Conservation (phyloP, 1,284 basidiomycete species). For the Ceratobasidium sp. region DNA sequence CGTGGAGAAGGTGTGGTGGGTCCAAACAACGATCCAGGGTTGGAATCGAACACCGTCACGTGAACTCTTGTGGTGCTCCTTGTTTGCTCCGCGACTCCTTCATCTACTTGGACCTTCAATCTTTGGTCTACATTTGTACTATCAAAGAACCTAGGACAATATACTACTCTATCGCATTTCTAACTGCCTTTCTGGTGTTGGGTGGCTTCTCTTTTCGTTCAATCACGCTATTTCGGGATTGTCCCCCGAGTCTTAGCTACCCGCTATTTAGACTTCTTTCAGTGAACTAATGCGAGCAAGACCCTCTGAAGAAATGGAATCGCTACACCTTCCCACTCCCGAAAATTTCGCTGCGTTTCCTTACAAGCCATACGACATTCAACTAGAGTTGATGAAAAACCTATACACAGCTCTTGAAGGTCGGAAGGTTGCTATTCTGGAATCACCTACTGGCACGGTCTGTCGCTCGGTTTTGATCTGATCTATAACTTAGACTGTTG, state of each 20-base stretch:
- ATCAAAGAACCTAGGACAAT: too few species aligned
- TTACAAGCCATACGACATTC: constrained; percentile 88
- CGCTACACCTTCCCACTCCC: constrained; percentile 69
- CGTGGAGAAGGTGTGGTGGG: constrained; percentile 19
- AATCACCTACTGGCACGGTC: constrained; percentile 60
- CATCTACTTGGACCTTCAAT: background rate
- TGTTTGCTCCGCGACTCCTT: too few species aligned
- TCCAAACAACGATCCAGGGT: constrained; percentile 20
- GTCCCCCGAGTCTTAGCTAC: background rate
- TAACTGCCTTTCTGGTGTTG: background rate
- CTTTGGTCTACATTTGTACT: too few species aligned
- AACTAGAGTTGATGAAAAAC: constrained; percentile 88
- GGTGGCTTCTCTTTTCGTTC: background rate
- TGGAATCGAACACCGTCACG: background rate
- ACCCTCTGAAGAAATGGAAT: too few species aligned
- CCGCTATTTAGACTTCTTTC: background rate
- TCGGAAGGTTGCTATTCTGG: constrained; percentile 75
- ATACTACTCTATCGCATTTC: background rate
- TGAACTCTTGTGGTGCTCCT: background rate
- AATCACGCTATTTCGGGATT: background rate
- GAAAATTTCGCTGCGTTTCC: constrained; percentile 78
- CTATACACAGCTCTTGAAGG: constrained; percentile 84
- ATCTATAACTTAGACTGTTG: constrained; percentile 28
- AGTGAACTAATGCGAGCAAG: too few species aligned
- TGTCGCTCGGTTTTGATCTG: constrained; percentile 38